Evolutionary conservation across 2,329 filamentous ascomycete species (phyloP).

Genomic region (Paraphoma sp.): DNA sequence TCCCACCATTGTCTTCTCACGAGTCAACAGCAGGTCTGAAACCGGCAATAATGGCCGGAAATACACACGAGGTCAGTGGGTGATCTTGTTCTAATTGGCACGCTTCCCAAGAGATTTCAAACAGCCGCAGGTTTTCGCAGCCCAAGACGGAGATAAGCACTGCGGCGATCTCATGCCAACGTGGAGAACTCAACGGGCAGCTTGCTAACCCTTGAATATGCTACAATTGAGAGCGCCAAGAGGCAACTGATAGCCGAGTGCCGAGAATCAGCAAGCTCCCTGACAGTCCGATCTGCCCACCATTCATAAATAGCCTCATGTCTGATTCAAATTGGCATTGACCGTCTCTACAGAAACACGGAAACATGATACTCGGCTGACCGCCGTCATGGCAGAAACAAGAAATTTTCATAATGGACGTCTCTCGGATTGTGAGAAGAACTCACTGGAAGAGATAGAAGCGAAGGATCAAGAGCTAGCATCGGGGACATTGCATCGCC

Average conservation of each 20-base stretch:
- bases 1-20: not conserved
- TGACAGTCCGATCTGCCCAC: too few species aligned
- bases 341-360: too few species aligned
- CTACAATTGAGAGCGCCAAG: not conserved
- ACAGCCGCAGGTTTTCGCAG: not conserved
- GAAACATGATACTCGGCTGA: too few species aligned
- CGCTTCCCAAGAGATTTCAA: not conserved
- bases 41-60: not conserved
- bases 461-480: constrained; percentile 10
- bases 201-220: not conserved
- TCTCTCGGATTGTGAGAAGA: not conserved
- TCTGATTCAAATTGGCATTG: too few species aligned
- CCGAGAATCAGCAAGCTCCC: not conserved
- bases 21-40: not conserved
- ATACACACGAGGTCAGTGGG: not conserved
- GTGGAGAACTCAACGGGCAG: not conserved
- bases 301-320: too few species aligned
- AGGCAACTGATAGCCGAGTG: not conserved
- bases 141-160: constrained; percentile 5
- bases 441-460: constrained; percentile 1
- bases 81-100: not conserved
- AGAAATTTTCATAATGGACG: too few species aligned
- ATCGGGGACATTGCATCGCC: not conserved
- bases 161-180: not conserved
- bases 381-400: too few species aligned